A percentile compares a stretch with the other conserved stretches of the same genome.
Conservation (phyloP, 2,329 filamentous ascomycete genomes). For the Neonectria sp. region DNA sequence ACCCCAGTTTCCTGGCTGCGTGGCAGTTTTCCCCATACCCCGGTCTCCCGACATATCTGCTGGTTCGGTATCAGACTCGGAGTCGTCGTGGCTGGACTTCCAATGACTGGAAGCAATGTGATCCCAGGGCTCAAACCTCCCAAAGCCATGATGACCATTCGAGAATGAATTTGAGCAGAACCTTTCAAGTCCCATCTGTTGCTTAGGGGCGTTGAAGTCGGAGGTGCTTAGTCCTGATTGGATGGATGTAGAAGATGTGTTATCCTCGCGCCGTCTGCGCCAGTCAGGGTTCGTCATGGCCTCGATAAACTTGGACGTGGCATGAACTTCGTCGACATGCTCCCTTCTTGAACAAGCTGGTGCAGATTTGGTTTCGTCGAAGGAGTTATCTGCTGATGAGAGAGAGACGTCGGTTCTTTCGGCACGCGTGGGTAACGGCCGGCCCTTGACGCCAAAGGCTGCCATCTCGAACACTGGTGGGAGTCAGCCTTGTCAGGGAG, state of each 20-base stretch:
- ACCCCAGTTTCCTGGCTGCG: not conserved
- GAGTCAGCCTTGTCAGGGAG: not conserved
- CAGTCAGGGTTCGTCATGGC: conserved; percentile 56
- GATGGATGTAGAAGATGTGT: conserved; percentile 21
- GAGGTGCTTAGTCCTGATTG: conserved; percentile 19
- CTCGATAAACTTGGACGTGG: conserved; percentile 45
- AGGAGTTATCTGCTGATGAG: conserved; percentile 26
- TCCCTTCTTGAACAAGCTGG: conserved; percentile 27
- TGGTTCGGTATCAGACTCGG: conserved; percentile 23
- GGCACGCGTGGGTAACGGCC: conserved; percentile 20
- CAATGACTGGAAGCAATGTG: conserved; percentile 14
- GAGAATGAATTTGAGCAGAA: not conserved
- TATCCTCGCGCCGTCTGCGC: conserved; percentile 47
- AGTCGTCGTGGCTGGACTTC: conserved; percentile 18
- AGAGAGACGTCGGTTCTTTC: conserved; percentile 21
- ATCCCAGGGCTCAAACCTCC: conserved; percentile 14
- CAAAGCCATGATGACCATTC: not conserved
- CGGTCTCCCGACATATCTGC: not conserved
- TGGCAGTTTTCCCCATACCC: not conserved
- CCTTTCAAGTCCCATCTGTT: not conserved
- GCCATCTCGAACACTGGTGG: conserved; percentile 26
- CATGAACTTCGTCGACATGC: conserved; percentile 36
- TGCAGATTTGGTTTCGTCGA: conserved; percentile 30
- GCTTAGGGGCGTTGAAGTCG: not conserved
- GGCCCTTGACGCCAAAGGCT: conserved; percentile 19